phyloP scores from a whole-genome alignment of 1,139 yeast species.

The Diutina rugosa region DNA sequence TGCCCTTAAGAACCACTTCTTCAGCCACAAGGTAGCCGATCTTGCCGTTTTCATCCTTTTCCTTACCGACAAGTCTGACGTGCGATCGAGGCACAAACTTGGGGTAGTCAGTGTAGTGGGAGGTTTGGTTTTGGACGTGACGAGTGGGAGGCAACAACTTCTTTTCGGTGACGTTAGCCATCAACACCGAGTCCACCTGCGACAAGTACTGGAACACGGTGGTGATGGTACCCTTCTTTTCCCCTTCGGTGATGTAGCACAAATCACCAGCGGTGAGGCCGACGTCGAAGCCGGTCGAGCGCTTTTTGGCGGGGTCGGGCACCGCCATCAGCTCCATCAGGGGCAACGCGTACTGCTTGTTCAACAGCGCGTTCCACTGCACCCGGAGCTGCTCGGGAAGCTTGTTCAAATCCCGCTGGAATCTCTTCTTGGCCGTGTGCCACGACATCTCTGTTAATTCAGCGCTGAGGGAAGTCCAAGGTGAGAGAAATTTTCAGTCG shows the following conservation, averaged over 20 bases:
- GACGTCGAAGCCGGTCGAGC: slow-evolving; percentile 7
- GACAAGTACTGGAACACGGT: slow-evolving; percentile 23
- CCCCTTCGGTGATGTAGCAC: slow-evolving; percentile 49
- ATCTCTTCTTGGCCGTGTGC: slow-evolving; percentile 22
- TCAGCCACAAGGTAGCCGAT: slow-evolving; percentile 64
- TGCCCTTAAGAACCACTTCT: slow-evolving; percentile 49
- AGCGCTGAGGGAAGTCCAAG: background rate
- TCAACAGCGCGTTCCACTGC: slow-evolving; percentile 11
- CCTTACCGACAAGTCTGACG: slow-evolving; percentile 62
- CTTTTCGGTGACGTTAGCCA: slow-evolving; percentile 22
- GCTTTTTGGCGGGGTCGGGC: background rate
- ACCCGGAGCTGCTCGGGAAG: slow-evolving; percentile 20
- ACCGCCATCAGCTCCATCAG: slow-evolving; percentile 14
- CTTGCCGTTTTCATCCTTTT: slow-evolving; percentile 49
- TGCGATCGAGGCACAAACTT: slow-evolving; percentile 34
- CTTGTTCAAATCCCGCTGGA: slow-evolving; percentile 22
- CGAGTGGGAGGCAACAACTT: slow-evolving; percentile 44
- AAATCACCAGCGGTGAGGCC: slow-evolving; percentile 31
- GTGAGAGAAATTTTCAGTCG: background rate
- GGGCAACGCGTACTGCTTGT: slow-evolving; percentile 19
- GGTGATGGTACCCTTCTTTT: slow-evolving; percentile 59
- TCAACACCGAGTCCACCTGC: slow-evolving; percentile 19
- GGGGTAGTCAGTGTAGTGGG: slow-evolving; percentile 60
- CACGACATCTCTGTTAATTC: slow-evolving; percentile 10
- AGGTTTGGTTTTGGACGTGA: slow-evolving; percentile 65